phyloP scores from a whole-genome alignment of 176 grass and related monocot genomes.

The Urochloa ruziziensis region DNA sequence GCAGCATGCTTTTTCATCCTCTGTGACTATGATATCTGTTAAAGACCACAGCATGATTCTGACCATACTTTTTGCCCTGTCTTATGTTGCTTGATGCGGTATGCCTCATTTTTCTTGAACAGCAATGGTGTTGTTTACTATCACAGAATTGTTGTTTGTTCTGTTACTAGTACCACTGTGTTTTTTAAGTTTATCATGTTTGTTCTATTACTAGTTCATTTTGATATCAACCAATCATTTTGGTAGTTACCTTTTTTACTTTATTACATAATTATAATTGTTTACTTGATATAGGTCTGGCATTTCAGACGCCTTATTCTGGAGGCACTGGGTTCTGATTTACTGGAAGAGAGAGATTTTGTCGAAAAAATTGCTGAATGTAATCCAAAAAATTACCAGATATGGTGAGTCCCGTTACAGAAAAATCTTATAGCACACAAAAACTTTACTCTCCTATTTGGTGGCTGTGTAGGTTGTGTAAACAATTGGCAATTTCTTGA shows the following conservation, averaged over 20 bases:
- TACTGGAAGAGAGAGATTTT: constrained; percentile 70
- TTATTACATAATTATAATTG: neutral
- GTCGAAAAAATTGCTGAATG: constrained; percentile 54
- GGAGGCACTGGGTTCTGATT: constrained; percentile 65
- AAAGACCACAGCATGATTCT: neutral
- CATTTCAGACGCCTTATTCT: constrained; percentile 94
- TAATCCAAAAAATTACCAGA: constrained; percentile 93
- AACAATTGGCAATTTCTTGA: neutral
- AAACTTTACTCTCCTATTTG: constrained; percentile 10
- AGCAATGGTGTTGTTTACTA: neutral
- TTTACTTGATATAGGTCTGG: constrained; percentile 77
- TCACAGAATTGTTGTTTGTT: neutral
- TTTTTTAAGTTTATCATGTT: neutral
- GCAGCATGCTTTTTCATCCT: neutral
- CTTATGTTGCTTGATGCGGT: neutral
- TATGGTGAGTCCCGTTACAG: constrained; percentile 57
- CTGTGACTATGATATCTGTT: neutral
- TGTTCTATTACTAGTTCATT: constrained; percentile 4
- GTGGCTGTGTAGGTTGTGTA: neutral
- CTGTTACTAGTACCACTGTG: neutral
- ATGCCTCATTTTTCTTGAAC: constrained; percentile 1
- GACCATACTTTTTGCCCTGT: neutral
- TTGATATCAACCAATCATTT: neutral
- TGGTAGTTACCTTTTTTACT: constrained; percentile 5
- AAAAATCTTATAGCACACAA: neutral